Percentiles rank a stretch among this genome's conserved stretches.
These are phyloP conservation scores for Kalmusia sp. DNA, from an alignment of 2,329 filamentous ascomycete genomes.

Conservation along the genomic window DNA sequence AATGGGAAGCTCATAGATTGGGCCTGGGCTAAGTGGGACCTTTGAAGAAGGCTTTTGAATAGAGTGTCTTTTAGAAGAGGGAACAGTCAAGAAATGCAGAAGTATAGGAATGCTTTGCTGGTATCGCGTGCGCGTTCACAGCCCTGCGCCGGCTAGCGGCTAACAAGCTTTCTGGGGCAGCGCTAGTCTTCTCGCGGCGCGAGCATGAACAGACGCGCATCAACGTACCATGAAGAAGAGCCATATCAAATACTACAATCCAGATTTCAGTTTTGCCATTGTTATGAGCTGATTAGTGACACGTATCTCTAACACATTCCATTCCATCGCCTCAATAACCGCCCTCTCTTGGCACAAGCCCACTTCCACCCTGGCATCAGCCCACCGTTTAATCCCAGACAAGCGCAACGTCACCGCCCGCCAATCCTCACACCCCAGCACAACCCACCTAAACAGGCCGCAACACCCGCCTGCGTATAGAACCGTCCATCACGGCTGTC, in stretches of 20 bases:
- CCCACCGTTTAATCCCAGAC: neutral
- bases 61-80: no score
- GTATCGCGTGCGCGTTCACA: conserved; percentile 3
- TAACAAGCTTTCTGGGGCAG: conserved; percentile 36
- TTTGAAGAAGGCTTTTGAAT: no score
- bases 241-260: neutral
- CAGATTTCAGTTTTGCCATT: neutral
- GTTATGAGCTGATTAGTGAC: no score
- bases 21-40: no score
- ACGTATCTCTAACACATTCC: no score
- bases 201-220: conserved; percentile 16
- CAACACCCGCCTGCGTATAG: neutral
- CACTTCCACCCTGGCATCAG: neutral
- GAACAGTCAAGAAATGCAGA: no score
- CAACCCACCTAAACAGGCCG: neutral
- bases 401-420: conserved; percentile 1
- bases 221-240: conserved; percentile 19
- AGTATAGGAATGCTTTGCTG: no score
- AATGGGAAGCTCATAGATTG: no score
- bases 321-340: neutral
- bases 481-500: conserved; percentile 8
- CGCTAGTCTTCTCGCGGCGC: conserved; percentile 29
- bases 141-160: conserved; percentile 28
- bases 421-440: neutral
- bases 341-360: neutral